Conservation (phyloP, 371 early-diverging fungal species). For the Cokeromyces recurvatus region DNA sequence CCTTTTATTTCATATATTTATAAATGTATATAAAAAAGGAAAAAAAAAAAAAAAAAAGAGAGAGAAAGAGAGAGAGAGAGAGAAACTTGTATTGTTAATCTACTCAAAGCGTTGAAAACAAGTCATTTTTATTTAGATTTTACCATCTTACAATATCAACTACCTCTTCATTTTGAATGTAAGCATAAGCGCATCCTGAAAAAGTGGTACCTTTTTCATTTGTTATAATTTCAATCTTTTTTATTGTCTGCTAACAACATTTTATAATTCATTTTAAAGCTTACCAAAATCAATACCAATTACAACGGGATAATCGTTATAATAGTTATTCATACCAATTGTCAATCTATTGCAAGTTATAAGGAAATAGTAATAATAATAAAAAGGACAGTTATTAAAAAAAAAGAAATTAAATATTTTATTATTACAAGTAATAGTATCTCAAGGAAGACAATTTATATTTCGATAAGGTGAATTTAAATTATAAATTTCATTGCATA, state of each 20-base stretch:
- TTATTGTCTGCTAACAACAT: not conserved
- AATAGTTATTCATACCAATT: no score
- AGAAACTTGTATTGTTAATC: no score
- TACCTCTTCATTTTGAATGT: conserved; percentile 52
- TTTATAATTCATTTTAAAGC: no score
- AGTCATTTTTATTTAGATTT: not conserved
- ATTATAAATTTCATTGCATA: conserved; percentile 32
- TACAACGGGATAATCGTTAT: conserved; percentile 36
- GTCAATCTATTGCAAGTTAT: no score
- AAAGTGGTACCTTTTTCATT: conserved; percentile 43
- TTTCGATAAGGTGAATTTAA: conserved; percentile 38
- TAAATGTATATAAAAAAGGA: not conserved
- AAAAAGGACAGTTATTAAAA: no score
- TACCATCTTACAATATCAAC: conserved; percentile 57
- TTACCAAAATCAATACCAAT: conserved; percentile 46
- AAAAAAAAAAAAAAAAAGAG: not conserved
- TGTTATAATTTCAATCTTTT: conserved; percentile 22
- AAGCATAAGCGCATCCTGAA: conserved; percentile 41
- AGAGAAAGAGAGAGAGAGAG: no score
- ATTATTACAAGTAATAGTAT: no score
- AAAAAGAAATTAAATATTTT: no score
- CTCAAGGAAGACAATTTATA: no score
- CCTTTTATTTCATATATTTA: conserved; percentile 22
- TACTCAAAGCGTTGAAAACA: no score
- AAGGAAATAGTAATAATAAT: no score